Percentiles rank a stretch among this genome's conserved stretches.
phyloP scores from a whole-genome alignment of 345 rosid species.

The Cochlearia excelsa region DNA sequence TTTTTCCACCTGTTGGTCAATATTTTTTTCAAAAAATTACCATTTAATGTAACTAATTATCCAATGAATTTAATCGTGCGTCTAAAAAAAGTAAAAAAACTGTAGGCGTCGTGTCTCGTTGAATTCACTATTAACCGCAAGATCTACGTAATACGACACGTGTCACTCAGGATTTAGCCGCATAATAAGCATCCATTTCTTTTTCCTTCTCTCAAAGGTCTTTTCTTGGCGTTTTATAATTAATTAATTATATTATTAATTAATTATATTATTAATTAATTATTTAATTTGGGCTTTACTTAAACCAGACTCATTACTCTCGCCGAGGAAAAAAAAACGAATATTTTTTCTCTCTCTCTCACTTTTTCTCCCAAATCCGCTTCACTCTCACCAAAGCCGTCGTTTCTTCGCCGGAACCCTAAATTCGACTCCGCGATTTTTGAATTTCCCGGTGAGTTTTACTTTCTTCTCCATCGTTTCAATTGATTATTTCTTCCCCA shows the following conservation, averaged over 20 bases:
- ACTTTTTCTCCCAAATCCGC: constrained; percentile 10
- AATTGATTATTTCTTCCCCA: background rate
- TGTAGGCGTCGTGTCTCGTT: background rate
- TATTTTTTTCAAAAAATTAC: background rate
- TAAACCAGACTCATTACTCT: constrained; percentile 23
- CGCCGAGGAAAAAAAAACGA: constrained; percentile 23
- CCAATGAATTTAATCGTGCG: constrained; percentile 11
- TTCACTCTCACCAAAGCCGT: constrained; percentile 31
- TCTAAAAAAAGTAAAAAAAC: constrained; percentile 6
- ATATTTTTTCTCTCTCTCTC: constrained; percentile 19
- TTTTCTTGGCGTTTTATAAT: background rate
- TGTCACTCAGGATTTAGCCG: constrained; percentile 12
- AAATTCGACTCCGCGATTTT: constrained; percentile 47
- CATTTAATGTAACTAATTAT: background rate
- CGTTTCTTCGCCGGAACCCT: constrained; percentile 74
- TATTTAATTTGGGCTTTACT: constrained; percentile 24
- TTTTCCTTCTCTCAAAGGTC: background rate
- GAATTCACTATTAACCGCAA: constrained; percentile 23
- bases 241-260: background rate
- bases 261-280: background rate
- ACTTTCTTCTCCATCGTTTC: constrained; percentile 6
- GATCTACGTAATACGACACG: constrained; percentile 20
- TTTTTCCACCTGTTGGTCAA: constrained; percentile 12
- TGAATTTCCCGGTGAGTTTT: constrained; percentile 51
- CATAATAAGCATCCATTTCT: constrained; percentile 7